phyloP scores from a whole-genome alignment of 2,329 filamentous ascomycete genomes.

The Myriangium duriaei region DNA sequence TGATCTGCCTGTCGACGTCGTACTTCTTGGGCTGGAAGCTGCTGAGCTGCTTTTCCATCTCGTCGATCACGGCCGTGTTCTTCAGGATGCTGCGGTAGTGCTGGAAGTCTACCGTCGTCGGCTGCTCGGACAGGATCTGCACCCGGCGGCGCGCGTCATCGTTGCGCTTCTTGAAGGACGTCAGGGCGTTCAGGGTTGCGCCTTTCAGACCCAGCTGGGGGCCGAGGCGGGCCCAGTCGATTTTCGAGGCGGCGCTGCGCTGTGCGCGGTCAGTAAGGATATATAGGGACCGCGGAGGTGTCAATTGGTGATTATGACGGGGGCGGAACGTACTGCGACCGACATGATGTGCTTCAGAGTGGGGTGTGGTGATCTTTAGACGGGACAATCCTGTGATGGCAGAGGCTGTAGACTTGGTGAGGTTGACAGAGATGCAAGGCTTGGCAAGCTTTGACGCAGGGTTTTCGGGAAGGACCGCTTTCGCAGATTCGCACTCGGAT shows the following conservation, averaged over 20 bases:
- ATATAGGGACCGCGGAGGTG: background rate
- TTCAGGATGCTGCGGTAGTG: slow-evolving; percentile 87
- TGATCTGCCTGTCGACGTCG: slow-evolving; percentile 86
- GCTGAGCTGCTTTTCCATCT: slow-evolving; percentile 93
- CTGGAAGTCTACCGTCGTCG: slow-evolving; percentile 81
- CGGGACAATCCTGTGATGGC: slow-evolving; percentile 9
- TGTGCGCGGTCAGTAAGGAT: slow-evolving; percentile 29
- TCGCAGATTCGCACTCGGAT: too few relatives aligned
- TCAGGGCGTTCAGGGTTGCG: slow-evolving; percentile 80
- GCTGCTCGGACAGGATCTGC: slow-evolving; percentile 66
- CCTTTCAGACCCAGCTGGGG: slow-evolving; percentile 91
- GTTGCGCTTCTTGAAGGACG: slow-evolving; percentile 99
- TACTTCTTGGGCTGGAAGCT: slow-evolving; percentile 86
- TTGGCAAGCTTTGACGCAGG: slow-evolving; percentile 8
- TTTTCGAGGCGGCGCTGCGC: slow-evolving; percentile 97
- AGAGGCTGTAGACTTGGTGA: slow-evolving; percentile 12
- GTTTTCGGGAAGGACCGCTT: background rate
- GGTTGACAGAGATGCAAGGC: slow-evolving; percentile 8
- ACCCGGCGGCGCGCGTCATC: slow-evolving; percentile 96
- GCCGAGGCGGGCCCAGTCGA: slow-evolving; percentile 96
- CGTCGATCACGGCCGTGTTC: slow-evolving; percentile 89
- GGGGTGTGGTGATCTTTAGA: slow-evolving; percentile 36
- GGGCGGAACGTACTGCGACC: slow-evolving; percentile 44
- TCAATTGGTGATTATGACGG: slow-evolving; percentile 4
- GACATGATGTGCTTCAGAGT: slow-evolving; percentile 48